Conservation (phyloP, 441 rosid genomes). For the Jatropha multifida region DNA sequence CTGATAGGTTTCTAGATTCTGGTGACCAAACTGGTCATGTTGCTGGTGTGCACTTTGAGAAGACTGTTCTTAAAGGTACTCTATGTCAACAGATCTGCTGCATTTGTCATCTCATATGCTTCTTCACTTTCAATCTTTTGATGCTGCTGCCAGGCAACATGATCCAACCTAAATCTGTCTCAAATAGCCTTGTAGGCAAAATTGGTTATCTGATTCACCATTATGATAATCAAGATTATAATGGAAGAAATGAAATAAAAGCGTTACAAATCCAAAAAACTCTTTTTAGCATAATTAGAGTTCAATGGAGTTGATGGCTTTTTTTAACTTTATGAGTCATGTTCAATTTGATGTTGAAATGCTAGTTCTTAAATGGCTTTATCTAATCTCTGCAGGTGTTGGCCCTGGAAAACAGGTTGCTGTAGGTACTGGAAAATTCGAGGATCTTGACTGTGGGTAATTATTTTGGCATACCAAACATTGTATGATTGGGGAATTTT, state of each 20-base stretch:
- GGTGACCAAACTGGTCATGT: conserved; percentile 57
- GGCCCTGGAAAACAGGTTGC: conserved; percentile 76
- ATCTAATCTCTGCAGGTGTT: conserved; percentile 44
- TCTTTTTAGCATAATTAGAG: not conserved
- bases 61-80: conserved; percentile 72
- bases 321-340: not conserved
- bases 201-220: not conserved
- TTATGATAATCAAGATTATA: not conserved
- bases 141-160: not conserved
- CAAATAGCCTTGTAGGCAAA: not conserved
- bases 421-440: conserved; percentile 70
- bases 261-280: not conserved
- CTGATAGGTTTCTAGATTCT: conserved; percentile 67
- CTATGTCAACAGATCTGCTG: not conserved
- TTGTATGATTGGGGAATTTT: not conserved
- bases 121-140: conserved; percentile 4
- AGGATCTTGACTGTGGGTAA: conserved; percentile 79
- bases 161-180: not conserved
- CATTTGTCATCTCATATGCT: not conserved
- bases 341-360: not conserved
- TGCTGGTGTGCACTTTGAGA: conserved; percentile 70
- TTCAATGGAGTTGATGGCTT: not conserved
- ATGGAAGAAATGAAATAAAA: not conserved
- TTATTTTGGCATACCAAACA: conserved; percentile 19
- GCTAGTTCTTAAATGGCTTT: conserved; percentile 9